These are phyloP conservation scores for Talaromyces sp. DNA, from an alignment of 2,329 filamentous ascomycete species.

Conservation along the genomic window DNA sequence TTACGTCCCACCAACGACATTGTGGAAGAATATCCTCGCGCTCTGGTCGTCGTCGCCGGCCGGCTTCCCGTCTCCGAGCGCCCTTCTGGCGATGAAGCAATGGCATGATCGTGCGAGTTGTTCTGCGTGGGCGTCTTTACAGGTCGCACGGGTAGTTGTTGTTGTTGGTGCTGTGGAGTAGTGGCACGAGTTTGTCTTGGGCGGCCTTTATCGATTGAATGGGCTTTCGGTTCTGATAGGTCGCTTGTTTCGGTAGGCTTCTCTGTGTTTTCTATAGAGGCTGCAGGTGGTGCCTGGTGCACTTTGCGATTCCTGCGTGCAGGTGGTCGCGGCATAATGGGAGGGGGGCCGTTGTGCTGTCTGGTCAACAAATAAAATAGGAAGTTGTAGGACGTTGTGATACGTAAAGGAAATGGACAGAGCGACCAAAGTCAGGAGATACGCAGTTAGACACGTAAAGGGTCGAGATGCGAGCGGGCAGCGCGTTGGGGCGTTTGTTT, in stretches of 20 bases:
- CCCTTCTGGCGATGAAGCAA: conserved; percentile 31
- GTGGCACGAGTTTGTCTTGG: neutral
- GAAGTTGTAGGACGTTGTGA: no score
- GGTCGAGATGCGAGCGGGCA: neutral
- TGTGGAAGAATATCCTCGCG: conserved; percentile 36
- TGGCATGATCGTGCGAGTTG: conserved; percentile 25
- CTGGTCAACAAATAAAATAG: neutral
- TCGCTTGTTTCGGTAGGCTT: neutral
- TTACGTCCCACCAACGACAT: conserved; percentile 32
- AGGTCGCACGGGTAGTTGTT: conserved; percentile 13
- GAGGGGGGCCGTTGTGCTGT: neutral
- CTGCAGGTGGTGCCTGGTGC: conserved; percentile 10
- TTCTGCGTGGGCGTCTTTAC: conserved; percentile 26
- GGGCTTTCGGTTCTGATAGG: neutral
- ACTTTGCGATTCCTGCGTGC: conserved; percentile 20
- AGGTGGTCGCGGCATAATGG: conserved; percentile 23
- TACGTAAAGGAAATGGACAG: neutral
- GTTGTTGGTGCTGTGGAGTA: conserved; percentile 1
- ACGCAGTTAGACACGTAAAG: neutral
- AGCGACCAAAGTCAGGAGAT: neutral
- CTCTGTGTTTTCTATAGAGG: neutral
- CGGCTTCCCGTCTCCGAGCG: conserved; percentile 27
- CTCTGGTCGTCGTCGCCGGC: conserved; percentile 24
- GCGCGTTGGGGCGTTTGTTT: neutral
- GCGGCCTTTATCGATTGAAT: neutral